Conservation (phyloP, 768 basidiomycete genomes). For the Pholiota microspora region DNA sequence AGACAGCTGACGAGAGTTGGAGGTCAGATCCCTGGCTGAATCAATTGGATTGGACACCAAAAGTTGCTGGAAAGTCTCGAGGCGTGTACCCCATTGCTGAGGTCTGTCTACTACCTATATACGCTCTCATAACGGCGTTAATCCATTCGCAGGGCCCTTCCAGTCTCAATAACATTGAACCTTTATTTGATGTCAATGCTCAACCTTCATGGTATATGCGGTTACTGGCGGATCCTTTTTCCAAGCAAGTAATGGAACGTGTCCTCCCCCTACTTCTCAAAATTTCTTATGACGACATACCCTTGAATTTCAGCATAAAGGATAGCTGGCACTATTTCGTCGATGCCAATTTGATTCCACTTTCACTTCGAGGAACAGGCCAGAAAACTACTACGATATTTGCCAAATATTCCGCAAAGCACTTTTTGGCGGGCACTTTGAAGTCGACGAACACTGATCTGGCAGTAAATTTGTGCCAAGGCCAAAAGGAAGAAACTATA, state of each 20-base stretch:
- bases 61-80: slow-evolving; percentile 68
- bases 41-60: slow-evolving; percentile 96
- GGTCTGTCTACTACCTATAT: slow-evolving; percentile 18
- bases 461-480: slow-evolving; percentile 43
- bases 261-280: slow-evolving; percentile 68
- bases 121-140: too few relatives aligned
- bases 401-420: slow-evolving; percentile 44
- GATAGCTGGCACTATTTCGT: slow-evolving; percentile 69
- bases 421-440: slow-evolving; percentile 42
- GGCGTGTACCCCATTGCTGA: slow-evolving; percentile 40
- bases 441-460: slow-evolving; percentile 39
- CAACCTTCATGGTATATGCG: slow-evolving; percentile 50
- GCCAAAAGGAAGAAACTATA: slow-evolving; percentile 33
- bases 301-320: slow-evolving; percentile 49
- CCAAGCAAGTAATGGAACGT: slow-evolving; percentile 41
- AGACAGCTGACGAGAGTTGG: slow-evolving; percentile 46
- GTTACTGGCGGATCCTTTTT: slow-evolving; percentile 42
- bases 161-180: neutral
- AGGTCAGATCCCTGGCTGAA: slow-evolving; percentile 77
- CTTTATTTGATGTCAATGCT: slow-evolving; percentile 33
- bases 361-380: slow-evolving; percentile 39
- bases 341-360: slow-evolving; percentile 29
- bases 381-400: slow-evolving; percentile 45
- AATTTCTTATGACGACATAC: slow-evolving; percentile 57
- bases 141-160: neutral